phyloP scores from a whole-genome alignment of 352 stramenopile species.

The Aphanomyces invadans region DNA sequence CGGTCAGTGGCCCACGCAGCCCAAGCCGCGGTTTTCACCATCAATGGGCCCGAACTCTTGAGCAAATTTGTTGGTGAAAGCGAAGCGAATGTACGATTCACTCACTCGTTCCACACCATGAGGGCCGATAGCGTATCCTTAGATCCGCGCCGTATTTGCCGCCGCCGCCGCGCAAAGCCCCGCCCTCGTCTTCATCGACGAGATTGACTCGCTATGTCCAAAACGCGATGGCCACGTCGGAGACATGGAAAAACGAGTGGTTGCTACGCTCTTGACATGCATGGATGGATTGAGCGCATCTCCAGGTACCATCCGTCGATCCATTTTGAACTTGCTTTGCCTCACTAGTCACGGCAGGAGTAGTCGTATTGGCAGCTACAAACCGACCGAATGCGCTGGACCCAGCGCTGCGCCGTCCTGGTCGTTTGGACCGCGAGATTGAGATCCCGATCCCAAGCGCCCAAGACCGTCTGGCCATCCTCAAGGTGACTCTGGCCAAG shows the following conservation, averaged over 20 bases:
- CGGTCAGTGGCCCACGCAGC: constrained; percentile 88
- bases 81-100: constrained; percentile 75
- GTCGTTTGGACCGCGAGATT: constrained; percentile 95
- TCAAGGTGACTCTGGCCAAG: constrained; percentile 86
- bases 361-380: constrained; percentile 71
- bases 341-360: constrained; percentile 24
- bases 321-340: not conserved
- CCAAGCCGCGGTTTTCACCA: constrained; percentile 89
- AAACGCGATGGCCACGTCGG: constrained; percentile 70
- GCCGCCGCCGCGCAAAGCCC: constrained; percentile 39
- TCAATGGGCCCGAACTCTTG: constrained; percentile 95
- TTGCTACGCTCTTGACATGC: constrained; percentile 82
- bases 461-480: constrained; percentile 87
- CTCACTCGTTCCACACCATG: too few relatives aligned
- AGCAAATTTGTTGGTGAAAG: constrained; percentile 92
- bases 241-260: constrained; percentile 78
- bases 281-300: constrained; percentile 77
- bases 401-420: constrained; percentile 88
- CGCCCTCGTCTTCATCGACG: constrained; percentile 81
- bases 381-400: constrained; percentile 89
- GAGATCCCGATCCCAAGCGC: constrained; percentile 95
- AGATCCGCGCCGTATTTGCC: constrained; percentile 39
- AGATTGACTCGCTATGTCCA: constrained; percentile 87
- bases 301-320: constrained; percentile 26
- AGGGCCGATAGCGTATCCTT: not conserved